A percentile compares a stretch with the other conserved stretches of the same genome.
Conservation (phyloP, 176 grass and related monocot genomes). For the Musa itinerans region DNA sequence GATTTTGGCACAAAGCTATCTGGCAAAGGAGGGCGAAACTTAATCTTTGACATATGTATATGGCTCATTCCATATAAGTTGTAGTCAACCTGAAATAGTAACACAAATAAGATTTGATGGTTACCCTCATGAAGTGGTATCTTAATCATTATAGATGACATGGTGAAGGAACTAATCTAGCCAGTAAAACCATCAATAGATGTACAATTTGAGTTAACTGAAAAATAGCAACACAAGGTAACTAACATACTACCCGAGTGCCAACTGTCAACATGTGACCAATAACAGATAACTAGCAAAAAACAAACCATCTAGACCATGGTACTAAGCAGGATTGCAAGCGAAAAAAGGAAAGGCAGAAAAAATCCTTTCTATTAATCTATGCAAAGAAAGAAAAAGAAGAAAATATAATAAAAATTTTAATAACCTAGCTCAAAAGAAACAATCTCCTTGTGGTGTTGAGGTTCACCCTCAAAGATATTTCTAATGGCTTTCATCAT, state of each 20-base stretch:
- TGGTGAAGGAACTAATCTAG: not conserved
- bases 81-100: constrained; percentile 65
- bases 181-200: not conserved
- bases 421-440: not conserved
- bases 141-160: not conserved
- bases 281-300: not conserved
- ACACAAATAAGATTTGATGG: constrained; percentile 24
- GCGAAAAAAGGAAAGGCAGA: not conserved
- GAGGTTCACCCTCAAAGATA: too few relatives aligned
- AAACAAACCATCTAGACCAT: not conserved
- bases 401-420: not conserved
- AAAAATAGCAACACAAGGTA: not conserved
- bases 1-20: constrained; percentile 46
- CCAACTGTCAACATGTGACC: not conserved
- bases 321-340: not conserved
- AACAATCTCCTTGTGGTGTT: too few relatives aligned
- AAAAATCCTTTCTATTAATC: not conserved
- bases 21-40: constrained; percentile 73
- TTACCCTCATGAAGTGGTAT: constrained; percentile 9
- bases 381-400: not conserved
- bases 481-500: too few relatives aligned
- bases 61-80: constrained; percentile 98
- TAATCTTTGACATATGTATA: constrained; percentile 84
- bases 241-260: not conserved
- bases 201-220: not conserved